Evolutionary conservation across 108 stramenopile species (phyloP).

Genomic region (Pseudonitzschia multistriata): DNA sequence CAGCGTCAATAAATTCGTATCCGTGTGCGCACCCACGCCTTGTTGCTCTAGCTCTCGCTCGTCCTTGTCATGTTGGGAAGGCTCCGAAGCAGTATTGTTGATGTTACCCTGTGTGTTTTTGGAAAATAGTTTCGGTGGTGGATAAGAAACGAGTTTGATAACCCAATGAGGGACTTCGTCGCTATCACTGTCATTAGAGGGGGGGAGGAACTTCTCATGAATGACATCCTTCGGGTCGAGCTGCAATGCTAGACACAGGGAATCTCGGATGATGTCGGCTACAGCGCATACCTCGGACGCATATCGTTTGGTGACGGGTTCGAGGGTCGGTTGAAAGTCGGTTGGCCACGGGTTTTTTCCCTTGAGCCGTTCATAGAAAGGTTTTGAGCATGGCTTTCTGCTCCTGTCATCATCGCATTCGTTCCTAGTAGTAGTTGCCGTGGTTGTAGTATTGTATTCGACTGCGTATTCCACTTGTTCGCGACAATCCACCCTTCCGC

Average conservation of each 20-base stretch:
- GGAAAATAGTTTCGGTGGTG: slow-evolving; percentile 18
- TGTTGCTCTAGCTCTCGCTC: slow-evolving; percentile 15
- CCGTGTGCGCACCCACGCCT: slow-evolving; percentile 72
- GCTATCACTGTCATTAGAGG: slow-evolving; percentile 7
- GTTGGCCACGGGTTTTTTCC: slow-evolving; percentile 60
- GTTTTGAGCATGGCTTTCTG: neutral
- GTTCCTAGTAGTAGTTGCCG: neutral
- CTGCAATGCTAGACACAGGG: slow-evolving; percentile 53
- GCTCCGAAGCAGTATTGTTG: neutral
- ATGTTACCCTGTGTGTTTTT: neutral
- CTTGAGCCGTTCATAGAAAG: slow-evolving; percentile 49
- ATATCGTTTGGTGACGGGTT: slow-evolving; percentile 38
- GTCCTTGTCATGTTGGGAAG: neutral
- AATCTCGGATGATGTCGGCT: slow-evolving; percentile 48
- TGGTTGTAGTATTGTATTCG: slow-evolving; percentile 29
- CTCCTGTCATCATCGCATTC: neutral
- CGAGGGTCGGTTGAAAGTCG: slow-evolving; percentile 41
- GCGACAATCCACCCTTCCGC: slow-evolving; percentile 57
- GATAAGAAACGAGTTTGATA: slow-evolving; percentile 64
- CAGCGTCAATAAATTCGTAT: slow-evolving; percentile 64
- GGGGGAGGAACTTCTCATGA: slow-evolving; percentile 13
- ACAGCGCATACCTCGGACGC: slow-evolving; percentile 37
- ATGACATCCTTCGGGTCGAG: slow-evolving; percentile 35
- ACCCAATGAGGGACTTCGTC: slow-evolving; percentile 58
- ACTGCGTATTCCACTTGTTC: slow-evolving; percentile 73